Evolutionary conservation across 2,329 filamentous ascomycete genomes (phyloP), one percentile per base, ranked within the genome.

Genomic region (Raffaelea arxii): DNA sequence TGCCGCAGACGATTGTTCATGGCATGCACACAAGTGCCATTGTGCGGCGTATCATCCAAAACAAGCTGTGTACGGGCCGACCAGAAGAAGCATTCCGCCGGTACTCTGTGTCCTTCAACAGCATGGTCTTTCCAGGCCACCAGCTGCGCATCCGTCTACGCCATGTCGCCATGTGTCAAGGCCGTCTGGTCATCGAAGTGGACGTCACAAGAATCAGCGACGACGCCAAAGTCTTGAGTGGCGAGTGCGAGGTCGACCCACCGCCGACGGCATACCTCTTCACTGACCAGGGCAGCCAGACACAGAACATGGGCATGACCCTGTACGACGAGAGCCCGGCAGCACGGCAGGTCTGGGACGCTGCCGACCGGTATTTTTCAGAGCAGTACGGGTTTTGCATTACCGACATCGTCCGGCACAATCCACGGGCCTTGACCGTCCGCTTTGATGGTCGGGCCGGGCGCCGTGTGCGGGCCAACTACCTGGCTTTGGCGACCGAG

Each of bases 281-380:
- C 68, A 97, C 92, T 53, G 92, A 92, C 46, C 92, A 98, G 66
- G 92, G 92, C 56, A 96, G 89, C 41, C 92, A 97, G 66, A 91
- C 97, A 66, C 91, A 97, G 65, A 92, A 92, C 51, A 98, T 98
- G 92, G 92, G 92, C 67, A 98, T 98, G 92, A 91, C 96, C 60
- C 75, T 98, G 43, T 98, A 98, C 64, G 84, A 76, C 58, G 94
- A 83, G 73, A 97, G 91, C 62, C 72, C 83, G 35, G 91, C 97
- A n/a, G 92, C 92, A 53, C 89, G 88, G 70, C 91, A 95, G 59
- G 91, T 97, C 43, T 98, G 92, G 92, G 91, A 95, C 63, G 81
- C 88, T 50, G 92, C 92, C 44, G 92, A 98, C 68, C 92, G 86
- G 67, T 94, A 97, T 65, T 90, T 98, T 64, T 81, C 96, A 70